Conservation (phyloP, 1,284 basidiomycete species). For the Ustilago xerochloae region DNA sequence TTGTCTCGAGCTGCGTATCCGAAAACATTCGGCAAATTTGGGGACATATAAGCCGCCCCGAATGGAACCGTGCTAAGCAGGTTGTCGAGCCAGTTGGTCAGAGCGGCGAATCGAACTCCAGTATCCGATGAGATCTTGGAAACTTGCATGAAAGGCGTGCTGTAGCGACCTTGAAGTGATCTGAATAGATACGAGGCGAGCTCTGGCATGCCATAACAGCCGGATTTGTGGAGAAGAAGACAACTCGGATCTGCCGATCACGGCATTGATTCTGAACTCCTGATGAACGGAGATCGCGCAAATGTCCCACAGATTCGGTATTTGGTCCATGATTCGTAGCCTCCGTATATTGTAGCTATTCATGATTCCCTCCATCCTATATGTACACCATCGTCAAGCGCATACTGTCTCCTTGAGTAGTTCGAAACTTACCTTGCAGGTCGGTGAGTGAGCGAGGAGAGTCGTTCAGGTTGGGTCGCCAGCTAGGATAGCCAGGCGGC, state of each 20-base stretch:
- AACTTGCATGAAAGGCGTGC: too few relatives aligned
- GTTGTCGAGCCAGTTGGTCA: too few relatives aligned
- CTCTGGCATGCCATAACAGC: too few relatives aligned
- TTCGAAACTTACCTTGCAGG: conserved; percentile 19
- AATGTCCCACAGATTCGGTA: neutral
- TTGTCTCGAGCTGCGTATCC: too few relatives aligned
- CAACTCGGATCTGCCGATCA: neutral
- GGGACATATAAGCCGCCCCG: too few relatives aligned
- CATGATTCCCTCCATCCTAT: neutral
- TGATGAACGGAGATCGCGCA: neutral
- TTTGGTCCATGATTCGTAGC: neutral
- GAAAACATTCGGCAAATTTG: too few relatives aligned
- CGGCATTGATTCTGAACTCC: neutral
- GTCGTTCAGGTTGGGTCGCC: conserved; percentile 51
- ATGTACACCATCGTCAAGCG: neutral
- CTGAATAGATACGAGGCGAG: too few relatives aligned
- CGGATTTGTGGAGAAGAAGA: too few relatives aligned
- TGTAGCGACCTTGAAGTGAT: too few relatives aligned
- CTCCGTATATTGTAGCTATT: neutral
- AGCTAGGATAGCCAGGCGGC: conserved; percentile 53
- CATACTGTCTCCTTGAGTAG: neutral
- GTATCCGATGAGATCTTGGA: too few relatives aligned
- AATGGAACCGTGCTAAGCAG: too few relatives aligned
- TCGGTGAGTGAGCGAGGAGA: conserved; percentile 10
- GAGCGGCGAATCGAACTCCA: too few relatives aligned